Conservation (phyloP, 1,139 yeast genomes). For the Insectozyma bohioensis region DNA sequence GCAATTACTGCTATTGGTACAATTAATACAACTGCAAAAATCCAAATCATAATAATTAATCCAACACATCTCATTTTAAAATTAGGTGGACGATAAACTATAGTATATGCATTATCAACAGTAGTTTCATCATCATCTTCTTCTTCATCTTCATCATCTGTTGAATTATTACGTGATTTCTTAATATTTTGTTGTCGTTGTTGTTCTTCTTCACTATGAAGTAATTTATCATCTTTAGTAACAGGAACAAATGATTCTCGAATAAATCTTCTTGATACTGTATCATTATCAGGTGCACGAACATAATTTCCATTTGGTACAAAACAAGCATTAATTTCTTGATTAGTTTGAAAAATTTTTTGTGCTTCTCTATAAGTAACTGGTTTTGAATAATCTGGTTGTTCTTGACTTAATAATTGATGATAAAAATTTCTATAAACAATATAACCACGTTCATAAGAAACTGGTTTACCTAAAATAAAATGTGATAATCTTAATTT, state of each 20-base stretch:
- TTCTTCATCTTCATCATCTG: slow-evolving; percentile 1
- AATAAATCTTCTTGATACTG: slow-evolving; percentile 62
- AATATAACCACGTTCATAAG: slow-evolving; percentile 73
- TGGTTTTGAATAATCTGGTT: slow-evolving; percentile 64
- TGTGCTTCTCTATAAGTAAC: slow-evolving; percentile 50
- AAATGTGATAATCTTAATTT: slow-evolving; percentile 75
- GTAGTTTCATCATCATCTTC: slow-evolving; percentile 37
- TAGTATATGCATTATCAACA: slow-evolving; percentile 59
- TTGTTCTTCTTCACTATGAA: slow-evolving; percentile 11
- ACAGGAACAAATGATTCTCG: slow-evolving; percentile 77
- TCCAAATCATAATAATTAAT: slow-evolving; percentile 66
- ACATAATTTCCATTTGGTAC: slow-evolving; percentile 78
- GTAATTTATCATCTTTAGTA: slow-evolving; percentile 64
- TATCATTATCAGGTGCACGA: slow-evolving; percentile 85
- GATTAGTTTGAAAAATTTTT: slow-evolving; percentile 40
- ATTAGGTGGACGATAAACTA: slow-evolving; percentile 85
- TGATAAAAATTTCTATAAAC: slow-evolving; percentile 55
- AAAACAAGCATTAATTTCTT: slow-evolving; percentile 49
- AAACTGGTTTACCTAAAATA: slow-evolving; percentile 64
- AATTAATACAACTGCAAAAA: slow-evolving; percentile 58
- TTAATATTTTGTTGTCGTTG: slow-evolving; percentile 66
- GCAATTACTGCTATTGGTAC: slow-evolving; percentile 31
- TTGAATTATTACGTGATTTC: too few relatives aligned
- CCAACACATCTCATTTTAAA: slow-evolving; percentile 60
- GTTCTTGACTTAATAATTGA: slow-evolving; percentile 33